Percentiles rank a stretch among this genome's conserved stretches.
These are phyloP conservation scores for Aquilaria agallochum DNA, from an alignment of 441 rosid species.

Conservation along the genomic window DNA sequence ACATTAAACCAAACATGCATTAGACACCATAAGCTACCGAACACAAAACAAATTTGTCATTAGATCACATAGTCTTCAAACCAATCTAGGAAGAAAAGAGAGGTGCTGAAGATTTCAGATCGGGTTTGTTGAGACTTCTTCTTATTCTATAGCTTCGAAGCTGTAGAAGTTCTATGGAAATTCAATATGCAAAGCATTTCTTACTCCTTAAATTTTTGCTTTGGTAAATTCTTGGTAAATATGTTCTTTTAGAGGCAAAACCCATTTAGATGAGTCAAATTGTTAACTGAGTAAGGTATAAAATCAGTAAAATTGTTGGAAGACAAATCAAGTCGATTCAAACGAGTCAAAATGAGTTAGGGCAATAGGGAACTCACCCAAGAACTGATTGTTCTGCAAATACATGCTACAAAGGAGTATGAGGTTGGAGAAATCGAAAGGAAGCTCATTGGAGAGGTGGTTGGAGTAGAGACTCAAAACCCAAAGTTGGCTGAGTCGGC, in stretches of 20 bases:
- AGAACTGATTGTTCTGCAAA: constrained; percentile 52
- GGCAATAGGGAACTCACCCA: constrained; percentile 56
- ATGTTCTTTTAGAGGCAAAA: constrained; percentile 51
- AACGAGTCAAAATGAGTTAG: constrained; percentile 37
- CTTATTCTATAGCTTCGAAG: too few relatives aligned
- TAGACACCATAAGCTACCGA: too few relatives aligned
- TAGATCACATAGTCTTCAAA: too few relatives aligned
- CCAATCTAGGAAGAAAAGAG: too few relatives aligned
- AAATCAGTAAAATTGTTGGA: constrained; percentile 63
- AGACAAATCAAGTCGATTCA: constrained; percentile 73
- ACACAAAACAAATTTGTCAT: too few relatives aligned
- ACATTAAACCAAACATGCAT: too few relatives aligned
- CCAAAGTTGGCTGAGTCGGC: constrained; percentile 60
- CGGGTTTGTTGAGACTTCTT: too few relatives aligned
- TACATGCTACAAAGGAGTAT: constrained; percentile 65
- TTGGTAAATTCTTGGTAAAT: constrained; percentile 69
- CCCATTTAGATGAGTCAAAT: constrained; percentile 56
- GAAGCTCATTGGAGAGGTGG: constrained; percentile 69
- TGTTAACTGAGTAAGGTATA: constrained; percentile 67
- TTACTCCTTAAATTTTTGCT: too few relatives aligned
- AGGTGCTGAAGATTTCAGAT: too few relatives aligned
- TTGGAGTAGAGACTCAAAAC: constrained; percentile 86
- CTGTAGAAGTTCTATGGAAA: too few relatives aligned
- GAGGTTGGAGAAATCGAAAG: constrained; percentile 53
- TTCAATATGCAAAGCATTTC: too few relatives aligned